A percentile compares a stretch with the other conserved stretches of the same genome.
These are phyloP conservation scores for Mortierella antarctica DNA, from an alignment of 192 early-diverging fungal genomes.

Conservation along the genomic window DNA sequence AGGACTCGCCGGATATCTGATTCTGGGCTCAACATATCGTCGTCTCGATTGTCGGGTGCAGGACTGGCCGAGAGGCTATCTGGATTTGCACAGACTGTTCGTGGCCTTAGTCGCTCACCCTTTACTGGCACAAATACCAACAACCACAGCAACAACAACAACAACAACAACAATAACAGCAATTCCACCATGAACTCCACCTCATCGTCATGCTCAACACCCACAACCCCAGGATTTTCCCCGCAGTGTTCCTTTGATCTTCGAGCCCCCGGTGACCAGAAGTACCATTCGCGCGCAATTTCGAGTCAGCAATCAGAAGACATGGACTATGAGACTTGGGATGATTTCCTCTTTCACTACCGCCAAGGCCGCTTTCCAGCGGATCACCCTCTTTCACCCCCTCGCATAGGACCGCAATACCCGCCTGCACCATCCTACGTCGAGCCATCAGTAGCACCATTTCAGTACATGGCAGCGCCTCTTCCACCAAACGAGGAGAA, in stretches of 20 bases:
- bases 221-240: slow-evolving; percentile 12
- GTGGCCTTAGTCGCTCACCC: slow-evolving; percentile 25
- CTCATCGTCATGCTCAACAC: slow-evolving; percentile 31
- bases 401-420: background rate
- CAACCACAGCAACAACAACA: too few species aligned
- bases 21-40: slow-evolving; percentile 31
- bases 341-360: slow-evolving; percentile 35
- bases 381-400: slow-evolving; percentile 13
- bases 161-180: too few species aligned
- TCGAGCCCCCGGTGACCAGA: background rate
- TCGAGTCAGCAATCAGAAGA: background rate
- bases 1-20: slow-evolving; percentile 49
- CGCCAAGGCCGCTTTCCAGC: slow-evolving; percentile 27
- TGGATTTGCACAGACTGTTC: slow-evolving; percentile 44
- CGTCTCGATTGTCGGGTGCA: slow-evolving; percentile 19
- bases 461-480: slow-evolving; percentile 26
- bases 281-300: background rate
- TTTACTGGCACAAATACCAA: too few species aligned
- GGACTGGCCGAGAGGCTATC: slow-evolving; percentile 29
- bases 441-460: background rate
- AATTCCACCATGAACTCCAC: slow-evolving; percentile 12
- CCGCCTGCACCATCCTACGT: slow-evolving; percentile 23
- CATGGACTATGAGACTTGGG: slow-evolving; percentile 25
- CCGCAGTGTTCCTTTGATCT: background rate
- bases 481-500: slow-evolving; percentile 31